Evolutionary conservation across 805 yeast species (phyloP), one percentile per base, ranked within the genome.

Genomic region (Blastobotrys peoriensis): DNA sequence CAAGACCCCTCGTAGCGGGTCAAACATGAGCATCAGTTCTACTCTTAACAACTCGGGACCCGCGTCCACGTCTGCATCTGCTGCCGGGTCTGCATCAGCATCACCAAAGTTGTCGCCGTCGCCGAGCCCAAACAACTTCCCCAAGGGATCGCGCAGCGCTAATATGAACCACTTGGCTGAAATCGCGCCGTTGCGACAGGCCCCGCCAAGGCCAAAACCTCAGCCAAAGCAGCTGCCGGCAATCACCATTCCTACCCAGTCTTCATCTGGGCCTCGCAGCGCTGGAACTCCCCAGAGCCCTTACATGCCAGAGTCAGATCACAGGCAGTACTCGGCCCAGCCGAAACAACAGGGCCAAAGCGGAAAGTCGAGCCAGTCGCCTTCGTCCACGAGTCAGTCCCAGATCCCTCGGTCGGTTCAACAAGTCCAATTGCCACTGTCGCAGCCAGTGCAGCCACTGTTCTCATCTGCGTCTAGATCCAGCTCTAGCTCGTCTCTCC

Each of bases 121-220:
- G 40, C 27, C 34, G 16, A 39, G 30, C 36, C 8, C 44, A 19
- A 33, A 19, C 20, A 36, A 37, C n/a, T 19, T 38, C 40, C 38
- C 40, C 5, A 38, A 27, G 19, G 51, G 52, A 18, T 41, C 48
- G 8, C 43, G 54, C 27, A 50, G 48, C 5, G 49, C 53, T 16
- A 53, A 53, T 30, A 46, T 50, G 44, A 43, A 47, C 17, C 56
- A 54, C 42, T 36, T 52, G 48, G 55, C 53, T 4, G 50, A 53
- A 36, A 51, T 54, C 21, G 55, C 58, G 8, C 56, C 58, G n/a
- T 25, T 54, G 34, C 45, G 58, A 20, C 58, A 50, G 38, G 55
- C 58, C 2, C 58, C 56, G 8, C 34, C 46, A 6, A 38, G 45
- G 13, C 52, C 55, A 8, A 33, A 38, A 30, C n/a, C 37, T 3